phyloP scores from a whole-genome alignment of 345 rosid species.

The Cochlearia excelsa region DNA sequence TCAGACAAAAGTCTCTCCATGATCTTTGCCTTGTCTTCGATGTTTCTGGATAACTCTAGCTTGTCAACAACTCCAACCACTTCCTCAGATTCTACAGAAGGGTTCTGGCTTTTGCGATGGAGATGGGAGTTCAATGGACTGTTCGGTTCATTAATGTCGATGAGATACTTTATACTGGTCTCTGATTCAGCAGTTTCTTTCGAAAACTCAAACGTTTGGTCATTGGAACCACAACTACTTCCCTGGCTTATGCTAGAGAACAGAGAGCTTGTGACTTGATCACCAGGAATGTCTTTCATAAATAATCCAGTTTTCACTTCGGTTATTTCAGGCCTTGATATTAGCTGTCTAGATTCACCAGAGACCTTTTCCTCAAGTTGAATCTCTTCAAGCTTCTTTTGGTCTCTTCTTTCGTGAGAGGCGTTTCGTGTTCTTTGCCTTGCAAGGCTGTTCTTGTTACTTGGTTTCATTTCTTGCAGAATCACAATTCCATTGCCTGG shows the following conservation, averaged over 20 bases:
- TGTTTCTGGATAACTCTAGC: slow-evolving; percentile 53
- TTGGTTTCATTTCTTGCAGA: slow-evolving; percentile 49
- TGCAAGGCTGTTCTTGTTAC: slow-evolving; percentile 38
- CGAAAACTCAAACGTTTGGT: slow-evolving; percentile 53
- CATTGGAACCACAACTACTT: slow-evolving; percentile 34
- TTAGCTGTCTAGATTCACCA: slow-evolving; percentile 37
- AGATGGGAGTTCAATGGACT: slow-evolving; percentile 5
- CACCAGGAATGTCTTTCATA: slow-evolving; percentile 66
- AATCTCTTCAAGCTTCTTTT: slow-evolving; percentile 30
- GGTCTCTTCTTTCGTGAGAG: slow-evolving; percentile 26
- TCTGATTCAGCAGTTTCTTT: slow-evolving; percentile 50
- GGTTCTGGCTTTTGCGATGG: slow-evolving; percentile 25
- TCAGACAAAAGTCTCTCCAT: slow-evolving; percentile 72
- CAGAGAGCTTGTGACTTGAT: slow-evolving; percentile 54
- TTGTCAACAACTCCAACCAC: slow-evolving; percentile 57
- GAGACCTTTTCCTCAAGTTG: slow-evolving; percentile 36
- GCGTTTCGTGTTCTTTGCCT: slow-evolving; percentile 25
- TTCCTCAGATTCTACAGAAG: slow-evolving; percentile 54
- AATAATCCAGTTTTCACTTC: slow-evolving; percentile 39
- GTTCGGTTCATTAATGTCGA: slow-evolving; percentile 8
- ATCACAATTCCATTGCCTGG: slow-evolving; percentile 47
- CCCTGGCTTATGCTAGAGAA: slow-evolving; percentile 45
- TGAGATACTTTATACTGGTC: slow-evolving; percentile 19
- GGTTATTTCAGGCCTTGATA: slow-evolving; percentile 38
- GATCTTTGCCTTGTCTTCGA: slow-evolving; percentile 48